Base-by-base conservation (phyloP, 495 filamentous ascomycete genomes). In the Apodospora peruviana region DNA sequence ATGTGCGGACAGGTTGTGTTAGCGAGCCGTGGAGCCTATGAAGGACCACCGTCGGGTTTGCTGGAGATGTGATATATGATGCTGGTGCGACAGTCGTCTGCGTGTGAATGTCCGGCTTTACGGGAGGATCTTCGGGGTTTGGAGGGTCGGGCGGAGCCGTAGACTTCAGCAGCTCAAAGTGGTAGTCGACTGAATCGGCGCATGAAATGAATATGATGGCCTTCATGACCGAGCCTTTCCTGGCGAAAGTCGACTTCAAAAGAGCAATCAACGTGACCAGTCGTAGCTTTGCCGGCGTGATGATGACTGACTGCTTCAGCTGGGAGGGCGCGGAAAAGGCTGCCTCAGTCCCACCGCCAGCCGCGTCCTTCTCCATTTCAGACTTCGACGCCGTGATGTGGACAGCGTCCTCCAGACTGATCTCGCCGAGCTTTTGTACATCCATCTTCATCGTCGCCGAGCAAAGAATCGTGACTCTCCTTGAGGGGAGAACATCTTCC, bases 401-500 rank as follows among this genome's bases (percentile, higher is more conserved):
- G 8, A 87, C 76, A 1, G 94, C 90, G 62, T 97, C 87, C 66
- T 94, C 90, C 66, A 98, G 71, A 73, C 90, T 95, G 62, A 96
- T 93, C 59, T 96, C 89, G 42, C 90, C 89, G 11, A 98, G 69
- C 46, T 82, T 84, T 61, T 96, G 89, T 0, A 96, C 93, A 55
- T 87, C 90, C 81, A 93, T 88, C 70, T 96, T 96, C 82, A 98
- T 85, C 1, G 93, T 98, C 9, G 93, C 93, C 5, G 90, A 96
- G 63, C 93, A 97, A 7, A 98, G 74, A n/a, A 96, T 77, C 0
- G 91, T 97, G 0, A 87, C 87, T 49, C 93, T 74, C 51, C 83
- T 78, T 21, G 76, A 72, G 0, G 94, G 94, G 5, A 98, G 70
- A 5, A 61, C 40, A 71, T 81, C 44, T 59, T 72, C 55, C 67